These are phyloP conservation scores for Tarenaya hassleriana DNA, from an alignment of 345 rosid genomes.

Conservation along the genomic window DNA sequence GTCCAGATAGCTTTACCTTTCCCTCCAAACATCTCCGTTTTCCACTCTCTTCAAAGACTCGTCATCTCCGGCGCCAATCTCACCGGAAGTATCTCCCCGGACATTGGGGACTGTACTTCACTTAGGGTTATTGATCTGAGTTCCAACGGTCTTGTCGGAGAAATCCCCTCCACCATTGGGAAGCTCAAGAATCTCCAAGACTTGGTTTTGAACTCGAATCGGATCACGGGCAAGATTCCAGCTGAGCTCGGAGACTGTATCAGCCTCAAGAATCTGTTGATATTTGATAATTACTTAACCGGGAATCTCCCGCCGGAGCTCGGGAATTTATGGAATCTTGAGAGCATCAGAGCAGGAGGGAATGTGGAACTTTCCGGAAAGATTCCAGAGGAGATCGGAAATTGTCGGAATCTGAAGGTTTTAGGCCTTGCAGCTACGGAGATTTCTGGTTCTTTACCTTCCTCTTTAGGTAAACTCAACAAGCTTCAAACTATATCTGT, in stretches of 20 bases:
- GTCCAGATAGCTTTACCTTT: constrained; percentile 47
- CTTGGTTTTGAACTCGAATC: constrained; percentile 65
- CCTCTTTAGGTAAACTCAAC: constrained; percentile 60
- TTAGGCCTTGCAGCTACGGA: constrained; percentile 78
- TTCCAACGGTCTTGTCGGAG: constrained; percentile 63
- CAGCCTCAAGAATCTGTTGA: constrained; percentile 46
- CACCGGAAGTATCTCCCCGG: constrained; percentile 55
- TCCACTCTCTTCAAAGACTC: constrained; percentile 46
- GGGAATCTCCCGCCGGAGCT: constrained; percentile 54
- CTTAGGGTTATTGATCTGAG: constrained; percentile 50
- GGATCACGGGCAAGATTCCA: constrained; percentile 59
- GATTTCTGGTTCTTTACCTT: constrained; percentile 61
- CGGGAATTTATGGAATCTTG: constrained; percentile 49
- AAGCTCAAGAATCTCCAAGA: constrained; percentile 55
- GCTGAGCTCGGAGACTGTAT: constrained; percentile 55
- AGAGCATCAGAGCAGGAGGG: constrained; percentile 66
- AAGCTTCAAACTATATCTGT: constrained; percentile 56
- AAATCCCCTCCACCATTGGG: constrained; percentile 62
- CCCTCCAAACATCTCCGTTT: constrained; percentile 49
- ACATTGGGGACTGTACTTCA: constrained; percentile 40
- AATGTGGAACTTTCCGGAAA: constrained; percentile 65
- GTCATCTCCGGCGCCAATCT: constrained; percentile 53
- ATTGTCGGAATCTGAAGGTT: constrained; percentile 48
- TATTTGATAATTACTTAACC: constrained; percentile 57
- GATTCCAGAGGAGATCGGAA: constrained; percentile 66